Evolutionary conservation across 2,329 filamentous ascomycete genomes (phyloP), one percentile per base, ranked within the genome.

Genomic region (Fusarium oxysporum): DNA sequence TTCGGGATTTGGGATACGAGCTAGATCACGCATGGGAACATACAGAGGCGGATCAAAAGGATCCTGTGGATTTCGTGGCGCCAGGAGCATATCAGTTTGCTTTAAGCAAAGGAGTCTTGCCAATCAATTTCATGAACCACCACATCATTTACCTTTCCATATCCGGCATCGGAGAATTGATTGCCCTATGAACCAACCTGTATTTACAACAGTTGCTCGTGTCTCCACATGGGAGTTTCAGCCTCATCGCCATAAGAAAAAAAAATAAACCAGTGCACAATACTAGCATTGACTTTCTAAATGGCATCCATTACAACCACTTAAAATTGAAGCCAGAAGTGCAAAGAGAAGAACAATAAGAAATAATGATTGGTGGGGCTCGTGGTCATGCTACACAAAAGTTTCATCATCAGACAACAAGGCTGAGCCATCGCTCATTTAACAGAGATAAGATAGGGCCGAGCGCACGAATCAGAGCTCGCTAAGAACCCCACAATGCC

Each of bases 121-220:
- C 14, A 50, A 35, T 65, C 32, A 43, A 38, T 48, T 47, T 56
- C 37, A 33, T 43, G 28, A 38, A 28, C 25, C 43, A 28, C 33
- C 21, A 17, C 48, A 30, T 51, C 54, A 30, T 67, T 66, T 44
- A 33, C 40, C 44, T 41, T 67, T 38, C 61, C 63, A 32, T 54
- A 53, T 60, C 50, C 61, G 70, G 70, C 62, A 54, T 64, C 50
- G 64, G 67, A 62, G 50, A 56, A 68, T 65, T 72, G 19, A 67
- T 70, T 67, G 72, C 50, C 75, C 75, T 77, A 75, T 77, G 50
- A 69, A 62, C 70, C 68, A 47, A 33, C 28, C 30, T 53, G 44
- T 54, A 77, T 77, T 77, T 74, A 55, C 28, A 76, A 76, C 47
- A 25, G 44, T 47, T 47, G 21, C 41, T 30, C 32, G 30, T 38